Conservation (phyloP, 2,329 filamentous ascomycete species). For the Cadophora sp. region DNA sequence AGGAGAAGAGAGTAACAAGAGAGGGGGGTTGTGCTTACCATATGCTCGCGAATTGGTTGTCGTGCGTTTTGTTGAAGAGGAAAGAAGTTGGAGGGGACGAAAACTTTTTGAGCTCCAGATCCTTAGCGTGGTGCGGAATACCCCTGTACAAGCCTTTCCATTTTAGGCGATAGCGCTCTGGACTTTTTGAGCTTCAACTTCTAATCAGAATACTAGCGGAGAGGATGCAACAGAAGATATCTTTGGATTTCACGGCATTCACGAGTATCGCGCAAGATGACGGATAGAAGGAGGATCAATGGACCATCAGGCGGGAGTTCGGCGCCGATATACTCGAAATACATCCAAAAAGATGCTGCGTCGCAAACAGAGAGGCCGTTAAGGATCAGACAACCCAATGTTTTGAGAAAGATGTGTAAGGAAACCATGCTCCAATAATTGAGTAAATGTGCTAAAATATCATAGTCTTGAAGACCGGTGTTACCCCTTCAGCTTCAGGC, state of each 20-base stretch:
- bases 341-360: conserved; percentile 54
- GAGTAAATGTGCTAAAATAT: conserved; percentile 17
- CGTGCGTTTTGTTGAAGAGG: conserved; percentile 16
- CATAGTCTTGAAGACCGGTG: conserved; percentile 84
- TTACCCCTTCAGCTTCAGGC: conserved; percentile 91
- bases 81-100: conserved; percentile 7
- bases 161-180: conserved; percentile 11
- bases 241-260: background rate
- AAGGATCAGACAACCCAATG: conserved; percentile 68
- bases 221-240: background rate
- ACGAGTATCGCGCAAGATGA: conserved; percentile 56
- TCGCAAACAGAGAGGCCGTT: conserved; percentile 54
- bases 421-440: conserved; percentile 30
- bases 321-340: conserved; percentile 72
- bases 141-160: conserved; percentile 13
- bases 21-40: conserved; percentile 24
- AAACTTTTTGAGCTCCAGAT: conserved; percentile 22
- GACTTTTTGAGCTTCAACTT: conserved; percentile 15
- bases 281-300: conserved; percentile 89
- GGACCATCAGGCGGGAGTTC: conserved; percentile 80
- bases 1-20: conserved; percentile 11
- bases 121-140: conserved; percentile 11
- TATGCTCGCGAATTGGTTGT: conserved; percentile 18
- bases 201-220: background rate
- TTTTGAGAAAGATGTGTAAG: conserved; percentile 87